Evolutionary conservation across 306 rosid genomes (phyloP), one percentile per base, ranked within the genome.

Genomic region (Dryas alaskensis): DNA sequence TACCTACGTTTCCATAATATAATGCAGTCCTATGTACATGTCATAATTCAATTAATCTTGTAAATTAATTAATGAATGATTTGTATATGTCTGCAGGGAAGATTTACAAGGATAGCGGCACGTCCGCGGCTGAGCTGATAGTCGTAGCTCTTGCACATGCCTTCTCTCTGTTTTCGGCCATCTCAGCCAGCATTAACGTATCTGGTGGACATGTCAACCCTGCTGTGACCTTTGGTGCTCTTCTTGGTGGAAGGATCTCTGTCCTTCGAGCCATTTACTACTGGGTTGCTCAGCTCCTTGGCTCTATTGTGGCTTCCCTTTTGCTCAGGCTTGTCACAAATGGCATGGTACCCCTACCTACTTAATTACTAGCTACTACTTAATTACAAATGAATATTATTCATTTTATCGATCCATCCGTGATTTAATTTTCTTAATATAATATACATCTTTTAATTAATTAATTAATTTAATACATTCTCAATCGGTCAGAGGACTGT

Each of bases 181-280:
- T 94, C 7, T 73, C 97, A 42, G 85, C 92, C 1, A 90, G 95
- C 78, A 79, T 86, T 74, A 95, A 94, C 78, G 75, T 92, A 4
- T 94, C 99, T 2, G 97, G 96, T 7, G 97, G 97, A 22, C 97
- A 94, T 69, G 82, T 94, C 48, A 94, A 94, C 67, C 99, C 99
- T 1, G 99, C 96, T 0, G 96, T 94, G 7, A 94, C 99, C 8
- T 89, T 94, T 7, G 97, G 96, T 64, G 91, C 92, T 52, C 96
- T 94, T 3, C 40, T 94, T 0, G 97, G 97, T 3, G 98, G 96
- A 6, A 87, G 99, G 67, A 82, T 94, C 52, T 94, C 97, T 4
- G 90, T 88, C 1, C n/a, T 94, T 27, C 86, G 92, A 0, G 95
- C 96, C 7, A 2, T 89, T 46, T 94, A 79, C 84, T 94, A 88